Base-by-base conservation (phyloP, 768 basidiomycete genomes). In the Boletellus ananas region DNA sequence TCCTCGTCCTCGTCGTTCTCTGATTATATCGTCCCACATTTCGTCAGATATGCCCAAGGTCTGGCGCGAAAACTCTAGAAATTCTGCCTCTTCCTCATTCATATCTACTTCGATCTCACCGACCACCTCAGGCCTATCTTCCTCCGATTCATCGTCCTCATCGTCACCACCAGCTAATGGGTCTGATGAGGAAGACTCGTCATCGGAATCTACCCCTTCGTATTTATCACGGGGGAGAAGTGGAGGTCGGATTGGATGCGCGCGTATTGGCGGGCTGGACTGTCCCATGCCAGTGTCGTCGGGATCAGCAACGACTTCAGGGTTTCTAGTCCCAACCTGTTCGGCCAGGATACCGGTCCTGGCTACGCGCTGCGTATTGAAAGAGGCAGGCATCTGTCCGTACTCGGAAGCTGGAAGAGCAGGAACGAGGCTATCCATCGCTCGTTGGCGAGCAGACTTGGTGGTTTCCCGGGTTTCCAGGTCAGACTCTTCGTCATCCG, bases 141-240 rank as follows among this genome's bases (percentile, higher is more conserved):
- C 88, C 36, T 89, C 92, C 4, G 77, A 80, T 47, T 87, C 87
- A 9, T 66, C 69, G 29, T 76, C 72, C 43, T 79, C 81, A 1
- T 71, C 75, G 4, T 71, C 76, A 14, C 56, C 65, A 14, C 65
- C 65, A n/a, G 55, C 57, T 13, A 67, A 67, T 14, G 65, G 72
- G 17, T 72, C 77, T 31, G 84, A 86, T 41, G 83, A 81, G 45
- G 87, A 85, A 1, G 81, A 84, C 58, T 92, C 90, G 55, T 94
- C 91, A 58, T 94, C 92, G 2, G 94, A 96, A 63, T 95, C 82
- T 23, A 89, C 91, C 2, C 96, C 96, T 42, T 99, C 96, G 61
- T 85, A 98, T 58, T 77, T 76, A 60, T 97, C 85, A 21, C 90
- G 83, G 10, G 85, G 74, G 35, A 98, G 75, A 49, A 94, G 79